phyloP scores from a whole-genome alignment of 768 basidiomycete genomes.

The Auricularia cornea region DNA sequence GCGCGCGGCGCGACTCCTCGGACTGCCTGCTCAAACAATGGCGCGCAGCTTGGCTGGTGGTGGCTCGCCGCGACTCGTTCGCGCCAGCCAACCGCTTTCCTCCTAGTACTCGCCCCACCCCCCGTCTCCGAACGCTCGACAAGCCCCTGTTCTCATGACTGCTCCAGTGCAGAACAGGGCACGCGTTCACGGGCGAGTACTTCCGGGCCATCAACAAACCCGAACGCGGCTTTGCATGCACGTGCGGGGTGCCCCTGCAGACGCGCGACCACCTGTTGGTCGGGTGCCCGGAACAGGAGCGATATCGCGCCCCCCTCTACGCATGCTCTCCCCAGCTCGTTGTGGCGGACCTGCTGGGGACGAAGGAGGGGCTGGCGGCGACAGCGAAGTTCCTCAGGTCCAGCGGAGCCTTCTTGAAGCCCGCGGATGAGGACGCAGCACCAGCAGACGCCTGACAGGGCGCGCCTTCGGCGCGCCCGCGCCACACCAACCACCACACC shows the following conservation, averaged over 20 bases:
- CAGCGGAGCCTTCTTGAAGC: too few relatives aligned
- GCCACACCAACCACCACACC: too few relatives aligned
- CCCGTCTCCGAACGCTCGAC: not conserved
- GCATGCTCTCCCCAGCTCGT: too few relatives aligned
- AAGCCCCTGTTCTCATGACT: not conserved
- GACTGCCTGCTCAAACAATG: not conserved
- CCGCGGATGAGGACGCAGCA: too few relatives aligned
- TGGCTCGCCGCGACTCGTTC: not conserved
- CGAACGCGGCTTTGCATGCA: not conserved
- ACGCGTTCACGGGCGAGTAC: slow-evolving; percentile 6
- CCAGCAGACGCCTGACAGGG: too few relatives aligned
- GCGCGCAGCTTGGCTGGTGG: not conserved
- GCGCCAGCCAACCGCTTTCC: not conserved
- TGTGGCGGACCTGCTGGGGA: too few relatives aligned
- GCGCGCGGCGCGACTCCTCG: not conserved
- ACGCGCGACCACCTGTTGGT: slow-evolving; percentile 4
- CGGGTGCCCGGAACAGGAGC: not conserved
- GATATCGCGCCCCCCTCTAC: slow-evolving; percentile 1
- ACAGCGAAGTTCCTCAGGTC: too few relatives aligned
- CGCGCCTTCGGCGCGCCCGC: too few relatives aligned
- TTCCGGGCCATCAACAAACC: slow-evolving; percentile 2
- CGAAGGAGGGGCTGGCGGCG: too few relatives aligned
- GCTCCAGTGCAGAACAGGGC: slow-evolving; percentile 5
- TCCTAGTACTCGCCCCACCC: not conserved
- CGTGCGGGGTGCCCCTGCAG: slow-evolving; percentile 4